Conservation (phyloP, 768 basidiomycete genomes). For the Suillus hirtellus region DNA sequence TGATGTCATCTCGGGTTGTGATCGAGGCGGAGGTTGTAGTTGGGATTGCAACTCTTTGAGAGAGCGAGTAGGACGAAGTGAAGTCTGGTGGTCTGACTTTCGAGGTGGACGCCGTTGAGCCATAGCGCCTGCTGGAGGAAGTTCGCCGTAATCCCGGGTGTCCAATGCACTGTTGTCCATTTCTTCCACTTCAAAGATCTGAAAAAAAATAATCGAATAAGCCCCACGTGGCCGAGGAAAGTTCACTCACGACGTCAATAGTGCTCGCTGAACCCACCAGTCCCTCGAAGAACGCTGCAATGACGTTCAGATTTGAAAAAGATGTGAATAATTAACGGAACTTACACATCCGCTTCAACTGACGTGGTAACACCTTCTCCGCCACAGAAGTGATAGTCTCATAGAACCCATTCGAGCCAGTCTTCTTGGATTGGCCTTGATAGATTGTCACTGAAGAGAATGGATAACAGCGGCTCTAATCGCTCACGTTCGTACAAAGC, state of each 20-base stretch:
- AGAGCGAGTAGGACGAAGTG: conserved; percentile 21
- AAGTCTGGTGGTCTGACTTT: conserved; percentile 32
- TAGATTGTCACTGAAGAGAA: conserved; percentile 5
- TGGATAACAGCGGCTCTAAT: background rate
- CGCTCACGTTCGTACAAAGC: conserved; percentile 75
- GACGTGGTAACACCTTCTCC: conserved; percentile 75
- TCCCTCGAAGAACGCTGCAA: conserved; percentile 74
- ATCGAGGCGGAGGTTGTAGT: conserved; percentile 9
- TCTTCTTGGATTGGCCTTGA: conserved; percentile 61
- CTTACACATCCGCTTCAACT: conserved; percentile 73
- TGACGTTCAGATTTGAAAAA: background rate
- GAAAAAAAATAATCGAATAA: conserved; percentile 10
- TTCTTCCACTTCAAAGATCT: conserved; percentile 82
- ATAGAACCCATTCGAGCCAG: conserved; percentile 63
- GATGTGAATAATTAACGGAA: background rate
- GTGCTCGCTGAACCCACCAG: conserved; percentile 70
- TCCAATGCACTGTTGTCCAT: conserved; percentile 60
- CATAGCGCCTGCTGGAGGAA: conserved; percentile 23
- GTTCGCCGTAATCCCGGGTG: conserved; percentile 38
- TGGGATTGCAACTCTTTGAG: conserved; percentile 20
- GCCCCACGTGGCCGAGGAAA: background rate
- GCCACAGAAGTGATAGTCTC: conserved; percentile 69
- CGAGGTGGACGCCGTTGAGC: conserved; percentile 35
- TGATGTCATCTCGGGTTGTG: background rate
- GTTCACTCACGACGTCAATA: conserved; percentile 64